Conservation (phyloP, 768 basidiomycete genomes). For the Piloderma croceum region DNA sequence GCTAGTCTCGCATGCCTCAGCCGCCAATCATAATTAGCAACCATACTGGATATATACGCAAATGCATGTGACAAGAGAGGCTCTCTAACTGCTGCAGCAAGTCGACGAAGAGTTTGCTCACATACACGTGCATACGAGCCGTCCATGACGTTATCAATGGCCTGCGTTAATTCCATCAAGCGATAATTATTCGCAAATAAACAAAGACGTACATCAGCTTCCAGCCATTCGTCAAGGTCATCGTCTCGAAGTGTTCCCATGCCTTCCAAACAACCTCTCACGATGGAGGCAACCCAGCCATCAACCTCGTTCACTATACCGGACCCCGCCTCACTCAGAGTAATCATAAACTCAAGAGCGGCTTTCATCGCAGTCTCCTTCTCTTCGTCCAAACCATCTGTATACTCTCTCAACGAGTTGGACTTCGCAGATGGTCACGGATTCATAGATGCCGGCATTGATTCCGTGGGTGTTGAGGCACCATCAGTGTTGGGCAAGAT, state of each 20-base stretch:
- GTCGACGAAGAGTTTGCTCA: constrained; percentile 76
- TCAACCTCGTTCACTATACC: constrained; percentile 60
- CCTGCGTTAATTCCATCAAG: constrained; percentile 32
- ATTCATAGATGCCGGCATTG: constrained; percentile 35
- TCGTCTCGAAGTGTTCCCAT: constrained; percentile 75
- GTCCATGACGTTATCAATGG: constrained; percentile 55
- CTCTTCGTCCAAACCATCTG: constrained; percentile 50
- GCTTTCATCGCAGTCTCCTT: constrained; percentile 63
- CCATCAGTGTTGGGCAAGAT: constrained; percentile 60
- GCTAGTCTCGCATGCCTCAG: constrained; percentile 80
- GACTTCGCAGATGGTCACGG: constrained; percentile 25
- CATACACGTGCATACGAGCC: constrained; percentile 70
- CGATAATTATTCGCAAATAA: constrained; percentile 4
- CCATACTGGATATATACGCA: constrained; percentile 77
- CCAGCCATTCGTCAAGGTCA: constrained; percentile 55
- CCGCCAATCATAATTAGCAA: constrained; percentile 79
- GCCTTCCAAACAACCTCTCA: constrained; percentile 74
- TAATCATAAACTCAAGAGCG: constrained; percentile 80
- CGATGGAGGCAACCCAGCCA: constrained; percentile 67
- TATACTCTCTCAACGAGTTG: constrained; percentile 28
- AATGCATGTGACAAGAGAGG: constrained; percentile 75
- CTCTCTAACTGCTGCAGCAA: constrained; percentile 77
- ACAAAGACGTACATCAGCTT: constrained; percentile 59
- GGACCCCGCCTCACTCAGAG: constrained; percentile 69
- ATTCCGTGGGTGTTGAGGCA: constrained; percentile 47